Evolutionary conservation across 768 basidiomycete species (phyloP).

Genomic region (Sistotremastrum suecicum): DNA sequence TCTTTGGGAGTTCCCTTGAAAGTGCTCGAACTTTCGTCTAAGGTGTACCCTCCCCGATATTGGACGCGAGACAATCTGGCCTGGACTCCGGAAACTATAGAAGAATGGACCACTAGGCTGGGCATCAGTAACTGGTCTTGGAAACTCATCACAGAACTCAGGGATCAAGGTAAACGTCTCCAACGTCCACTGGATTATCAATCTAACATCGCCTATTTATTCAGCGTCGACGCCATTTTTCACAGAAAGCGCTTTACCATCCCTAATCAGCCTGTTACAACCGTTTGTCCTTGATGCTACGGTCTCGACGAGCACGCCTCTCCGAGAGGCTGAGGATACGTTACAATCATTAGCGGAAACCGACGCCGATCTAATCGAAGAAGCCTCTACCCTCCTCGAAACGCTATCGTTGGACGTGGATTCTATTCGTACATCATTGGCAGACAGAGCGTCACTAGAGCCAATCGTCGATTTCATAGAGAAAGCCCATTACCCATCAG

Average conservation of each 20-base stretch:
- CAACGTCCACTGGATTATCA: neutral
- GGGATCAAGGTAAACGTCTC: slow-evolving; percentile 44
- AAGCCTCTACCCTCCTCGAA: slow-evolving; percentile 63
- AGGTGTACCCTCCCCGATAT: slow-evolving; percentile 58
- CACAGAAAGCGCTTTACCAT: slow-evolving; percentile 41
- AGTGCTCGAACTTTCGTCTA: slow-evolving; percentile 49
- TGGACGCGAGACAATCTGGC: slow-evolving; percentile 31
- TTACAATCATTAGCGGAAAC: slow-evolving; percentile 12
- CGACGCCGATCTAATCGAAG: slow-evolving; percentile 62
- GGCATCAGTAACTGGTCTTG: slow-evolving; percentile 65
- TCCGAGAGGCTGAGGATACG: slow-evolving; percentile 20
- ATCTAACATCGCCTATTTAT: neutral
- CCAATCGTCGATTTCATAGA: slow-evolving; percentile 65
- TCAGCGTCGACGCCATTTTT: slow-evolving; percentile 38
- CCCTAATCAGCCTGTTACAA: slow-evolving; percentile 41
- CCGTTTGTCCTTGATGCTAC: slow-evolving; percentile 45
- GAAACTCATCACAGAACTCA: slow-evolving; percentile 59
- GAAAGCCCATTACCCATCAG: slow-evolving; percentile 46
- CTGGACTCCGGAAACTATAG: slow-evolving; percentile 14
- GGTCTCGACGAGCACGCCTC: slow-evolving; percentile 24
- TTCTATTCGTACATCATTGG: slow-evolving; percentile 58
- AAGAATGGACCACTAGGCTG: slow-evolving; percentile 53
- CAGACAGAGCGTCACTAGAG: slow-evolving; percentile 49
- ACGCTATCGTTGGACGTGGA: slow-evolving; percentile 67
- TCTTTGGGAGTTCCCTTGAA: slow-evolving; percentile 56